Percentiles rank a stretch among this genome's conserved stretches.
Conservation (phyloP, 2,329 filamentous ascomycete genomes). For the Ascochyta lentis region DNA sequence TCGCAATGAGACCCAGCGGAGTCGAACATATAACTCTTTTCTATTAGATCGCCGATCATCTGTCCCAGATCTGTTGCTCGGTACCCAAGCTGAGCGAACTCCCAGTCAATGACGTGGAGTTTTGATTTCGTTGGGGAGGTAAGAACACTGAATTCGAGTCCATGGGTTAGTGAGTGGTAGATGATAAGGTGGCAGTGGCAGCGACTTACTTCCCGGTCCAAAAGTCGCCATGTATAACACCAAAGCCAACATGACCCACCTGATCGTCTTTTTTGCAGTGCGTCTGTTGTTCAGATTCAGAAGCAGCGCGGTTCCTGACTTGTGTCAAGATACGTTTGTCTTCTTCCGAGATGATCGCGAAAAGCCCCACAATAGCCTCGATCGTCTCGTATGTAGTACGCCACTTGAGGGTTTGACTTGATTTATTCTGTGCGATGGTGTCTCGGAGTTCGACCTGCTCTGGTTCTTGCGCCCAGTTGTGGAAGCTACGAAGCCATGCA, state of each 20-base stretch:
- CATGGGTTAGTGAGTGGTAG: no score
- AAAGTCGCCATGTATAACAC: slow-evolving; percentile 2
- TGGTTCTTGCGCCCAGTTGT: not conserved
- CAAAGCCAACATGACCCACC: not conserved
- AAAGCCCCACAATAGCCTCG: not conserved
- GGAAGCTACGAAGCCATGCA: not conserved
- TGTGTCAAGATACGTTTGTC: not conserved
- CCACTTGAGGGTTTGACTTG: not conserved
- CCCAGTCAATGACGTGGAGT: slow-evolving; percentile 5
- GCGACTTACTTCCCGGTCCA: slow-evolving; percentile 4
- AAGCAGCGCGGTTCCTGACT: not conserved
- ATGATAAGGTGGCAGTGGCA: not conserved
- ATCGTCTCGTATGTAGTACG: not conserved
- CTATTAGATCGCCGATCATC: slow-evolving; percentile 2
- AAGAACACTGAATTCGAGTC: not conserved
- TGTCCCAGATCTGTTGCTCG: not conserved
- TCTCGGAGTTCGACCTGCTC: not conserved
- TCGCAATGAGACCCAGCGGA: not conserved
- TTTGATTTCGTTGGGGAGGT: not conserved
- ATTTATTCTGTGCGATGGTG: not conserved
- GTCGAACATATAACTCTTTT: not conserved
- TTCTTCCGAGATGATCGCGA: not conserved
- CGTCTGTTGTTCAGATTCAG: not conserved
- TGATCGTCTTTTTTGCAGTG: not conserved
- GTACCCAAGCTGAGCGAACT: not conserved